These are phyloP conservation scores for Trichocladium antarcticum DNA, from an alignment of 495 filamentous ascomycete genomes.

Conservation along the genomic window DNA sequence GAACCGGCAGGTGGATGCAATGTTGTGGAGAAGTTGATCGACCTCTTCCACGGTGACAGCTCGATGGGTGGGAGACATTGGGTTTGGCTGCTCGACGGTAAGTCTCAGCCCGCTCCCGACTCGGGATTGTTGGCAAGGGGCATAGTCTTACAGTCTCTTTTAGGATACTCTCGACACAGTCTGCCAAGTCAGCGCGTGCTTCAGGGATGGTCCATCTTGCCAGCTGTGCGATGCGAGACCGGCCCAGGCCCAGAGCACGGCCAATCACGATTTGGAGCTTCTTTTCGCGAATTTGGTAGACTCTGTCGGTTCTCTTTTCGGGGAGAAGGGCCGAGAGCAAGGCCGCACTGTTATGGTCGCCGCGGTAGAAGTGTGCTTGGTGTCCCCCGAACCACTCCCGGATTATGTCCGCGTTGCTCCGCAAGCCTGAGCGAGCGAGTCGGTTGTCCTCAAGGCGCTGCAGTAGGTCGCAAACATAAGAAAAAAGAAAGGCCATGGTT, in stretches of 20 bases:
- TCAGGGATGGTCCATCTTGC: slow-evolving; percentile 48
- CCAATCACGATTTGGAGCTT: slow-evolving; percentile 52
- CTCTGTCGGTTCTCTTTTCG: slow-evolving; percentile 60
- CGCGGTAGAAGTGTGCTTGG: slow-evolving; percentile 38
- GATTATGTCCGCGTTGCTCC: slow-evolving; percentile 23
- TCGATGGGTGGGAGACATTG: slow-evolving; percentile 13
- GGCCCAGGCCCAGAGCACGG: slow-evolving; percentile 50
- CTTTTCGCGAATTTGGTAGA: slow-evolving; percentile 53
- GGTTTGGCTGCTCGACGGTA: slow-evolving; percentile 28
- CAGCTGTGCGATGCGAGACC: slow-evolving; percentile 48
- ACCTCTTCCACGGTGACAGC: slow-evolving; percentile 62
- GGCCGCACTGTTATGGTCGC: slow-evolving; percentile 43
- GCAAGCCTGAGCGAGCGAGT: slow-evolving; percentile 1
- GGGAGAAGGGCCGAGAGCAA: slow-evolving; percentile 66
- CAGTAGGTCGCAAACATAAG: slow-evolving; percentile 49
- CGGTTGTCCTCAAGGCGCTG: slow-evolving; percentile 36
- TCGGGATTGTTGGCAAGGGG: neutral
- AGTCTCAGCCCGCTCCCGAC: slow-evolving; percentile 9
- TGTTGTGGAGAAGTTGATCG: slow-evolving; percentile 48
- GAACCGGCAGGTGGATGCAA: slow-evolving; percentile 57
- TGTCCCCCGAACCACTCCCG: slow-evolving; percentile 53
- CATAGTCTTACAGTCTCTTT: slow-evolving; percentile 44
- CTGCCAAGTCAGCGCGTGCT: slow-evolving; percentile 50
- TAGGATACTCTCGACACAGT: slow-evolving; percentile 58
- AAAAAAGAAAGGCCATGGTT: slow-evolving; percentile 53